Evolutionary conservation across 164 flowering plant genomes (phyloP), one percentile per base, ranked within the genome.

Genomic region (Stephania cephalantha): DNA sequence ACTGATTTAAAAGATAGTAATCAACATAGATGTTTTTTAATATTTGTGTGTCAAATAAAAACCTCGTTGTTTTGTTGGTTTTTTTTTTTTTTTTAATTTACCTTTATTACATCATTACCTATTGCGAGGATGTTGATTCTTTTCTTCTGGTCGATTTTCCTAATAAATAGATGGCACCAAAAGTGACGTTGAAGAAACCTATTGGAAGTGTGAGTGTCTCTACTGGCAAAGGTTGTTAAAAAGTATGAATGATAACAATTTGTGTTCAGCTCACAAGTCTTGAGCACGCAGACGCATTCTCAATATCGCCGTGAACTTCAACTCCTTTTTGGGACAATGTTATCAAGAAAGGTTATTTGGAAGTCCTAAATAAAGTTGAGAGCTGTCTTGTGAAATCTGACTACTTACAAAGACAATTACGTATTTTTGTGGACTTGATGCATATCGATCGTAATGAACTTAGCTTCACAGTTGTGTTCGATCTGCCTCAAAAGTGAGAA

Each of bases 241-340:
- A 94, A 83, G 90, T 94, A 97, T 95, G 7, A 92, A 97, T 76
- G 97, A 30, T 91, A 92, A 97, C 98, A 97, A 68, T 92, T 78
- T 97, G 98, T 31, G 97, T 94, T 48, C 98, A 94, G 78, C 79
- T 94, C 73, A 94, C 98, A 55, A 87, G 98, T 75, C 70, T 94
- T 73, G 85, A 90, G 78, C 97, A 94, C 88, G 88, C 92, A 64
- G 91, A 94, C 79, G 88, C 86, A 42, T 87, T 94, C 30, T 90
- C 98, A 25, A 91, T 92, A 94, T 69, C 97, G 98, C 12, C 97
- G 92, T 82, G 98, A 97, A 53, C 98, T 97, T 18, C 84, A 92
- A 74, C 91, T 94, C 84, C 91, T 94, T 45, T 94, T 45, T 94
- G 98, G 98, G 91, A 94, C 84, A 91, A 97, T 52, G 80, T 92